A percentile compares a stretch with the other conserved stretches of the same genome.
Evolutionary conservation across 441 rosid genomes (phyloP).

Genomic region (Daphne laureola): DNA sequence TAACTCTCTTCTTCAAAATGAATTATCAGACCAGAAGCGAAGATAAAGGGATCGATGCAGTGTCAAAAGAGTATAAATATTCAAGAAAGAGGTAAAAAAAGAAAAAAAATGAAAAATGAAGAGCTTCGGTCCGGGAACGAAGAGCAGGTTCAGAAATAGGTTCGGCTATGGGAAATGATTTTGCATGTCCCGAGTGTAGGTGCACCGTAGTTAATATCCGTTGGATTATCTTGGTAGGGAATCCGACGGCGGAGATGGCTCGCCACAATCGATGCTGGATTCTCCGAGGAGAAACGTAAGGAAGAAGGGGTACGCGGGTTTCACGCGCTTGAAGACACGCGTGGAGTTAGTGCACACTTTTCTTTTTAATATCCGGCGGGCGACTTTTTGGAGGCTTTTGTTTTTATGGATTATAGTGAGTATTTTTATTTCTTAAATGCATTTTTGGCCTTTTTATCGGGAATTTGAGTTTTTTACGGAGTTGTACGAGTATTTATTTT

Average conservation of each 20-base stretch:
- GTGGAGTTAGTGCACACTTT: slow-evolving; percentile 11
- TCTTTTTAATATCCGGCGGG: not conserved
- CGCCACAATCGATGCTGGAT: slow-evolving; percentile 12
- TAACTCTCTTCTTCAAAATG: slow-evolving; percentile 12
- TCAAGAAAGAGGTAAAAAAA: not conserved
- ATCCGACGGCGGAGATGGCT: slow-evolving; percentile 17
- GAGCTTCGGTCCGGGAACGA: slow-evolving; percentile 9
- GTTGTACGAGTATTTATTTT: not conserved
- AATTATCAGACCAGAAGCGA: slow-evolving; percentile 25
- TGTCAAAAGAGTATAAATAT: slow-evolving; percentile 16
- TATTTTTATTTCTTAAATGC: not conserved
- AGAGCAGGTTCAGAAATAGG: slow-evolving; percentile 19
- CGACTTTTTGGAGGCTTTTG: not conserved
- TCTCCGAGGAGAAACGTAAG: slow-evolving; percentile 18
- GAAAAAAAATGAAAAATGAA: slow-evolving; percentile 5
- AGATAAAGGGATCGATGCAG: slow-evolving; percentile 27
- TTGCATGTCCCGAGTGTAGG: slow-evolving; percentile 1
- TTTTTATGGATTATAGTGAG: not conserved
- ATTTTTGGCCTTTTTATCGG: not conserved
- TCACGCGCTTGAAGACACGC: slow-evolving; percentile 31
- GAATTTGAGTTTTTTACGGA: not conserved
- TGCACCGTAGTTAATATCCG: not conserved
- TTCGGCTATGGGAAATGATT: slow-evolving; percentile 1
- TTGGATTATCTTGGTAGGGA: not conserved
- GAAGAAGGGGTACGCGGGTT: slow-evolving; percentile 4